Evolutionary conservation across 176 grass and related monocot species (phyloP), one percentile per base, ranked within the genome.

Genomic region (Oropetium thomaeum): DNA sequence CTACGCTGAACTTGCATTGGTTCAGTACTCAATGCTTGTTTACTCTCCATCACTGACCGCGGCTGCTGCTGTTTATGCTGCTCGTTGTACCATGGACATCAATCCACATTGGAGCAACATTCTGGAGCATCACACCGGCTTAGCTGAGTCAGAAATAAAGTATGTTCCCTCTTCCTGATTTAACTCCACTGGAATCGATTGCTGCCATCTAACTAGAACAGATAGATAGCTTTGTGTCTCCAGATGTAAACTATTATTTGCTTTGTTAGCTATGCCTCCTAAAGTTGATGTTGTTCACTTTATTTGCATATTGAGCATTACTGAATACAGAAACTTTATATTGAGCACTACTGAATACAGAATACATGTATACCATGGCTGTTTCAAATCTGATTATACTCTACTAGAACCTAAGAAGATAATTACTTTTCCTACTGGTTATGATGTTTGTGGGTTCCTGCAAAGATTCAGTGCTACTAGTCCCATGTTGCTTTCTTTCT

Each of bases 1-100:
- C 77, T 88, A 88, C 33, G 69, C 92, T 45, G 92, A 95, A 45
- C 85, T 95, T 23, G 75, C 78, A 38, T 55, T 95, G 79, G 76
- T 88, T 51, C 71, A 94, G 65, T 85, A 90, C 65, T 65, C 71
- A 4, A 88, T 89, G 74, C 70, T 95, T 8, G 23, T 69, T 25
- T 91, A 81, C 27, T 15, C 74, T 8, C 85, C 92, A 37, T 95
- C 92, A 35, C 9, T 86, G 75, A 79, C 58, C 0, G 90, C 83
- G 17, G 83, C 90, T 10, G 76, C 71, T 20, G 69, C 44, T 52
- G 71, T 83, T 8, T 83, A 83, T 62, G 75, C 80, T 33, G 80
- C 75, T n/a, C 58, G 69, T 35, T 41, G 76, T 39, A 75, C 84
- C 7, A 70, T 89, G 58, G 39, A 67, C 7, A 78, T 72, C 37